A percentile compares a stretch with the other conserved stretches of the same genome.
phyloP scores from a whole-genome alignment of 2,329 filamentous ascomycete species.

The Arthrobotrys entomopaga region DNA sequence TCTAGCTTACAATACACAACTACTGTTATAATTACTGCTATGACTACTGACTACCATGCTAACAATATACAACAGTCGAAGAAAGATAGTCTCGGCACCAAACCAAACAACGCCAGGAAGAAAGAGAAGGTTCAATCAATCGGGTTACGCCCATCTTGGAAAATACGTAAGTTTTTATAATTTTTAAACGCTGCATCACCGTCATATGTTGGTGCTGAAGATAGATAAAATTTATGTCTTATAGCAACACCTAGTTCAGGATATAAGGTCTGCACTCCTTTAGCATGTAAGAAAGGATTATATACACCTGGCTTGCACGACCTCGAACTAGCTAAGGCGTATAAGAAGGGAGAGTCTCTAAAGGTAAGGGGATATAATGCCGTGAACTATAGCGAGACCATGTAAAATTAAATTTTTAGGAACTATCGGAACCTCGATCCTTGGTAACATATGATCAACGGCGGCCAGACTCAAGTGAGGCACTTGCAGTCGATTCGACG shows the following conservation, averaged over 20 bases:
- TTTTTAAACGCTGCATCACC: neutral
- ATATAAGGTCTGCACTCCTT: neutral
- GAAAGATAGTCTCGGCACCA: too few relatives aligned
- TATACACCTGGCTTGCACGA: conserved; percentile 2
- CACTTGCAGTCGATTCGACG: too few relatives aligned
- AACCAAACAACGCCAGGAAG: too few relatives aligned
- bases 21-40: too few relatives aligned
- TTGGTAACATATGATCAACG: too few relatives aligned
- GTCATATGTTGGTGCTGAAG: neutral
- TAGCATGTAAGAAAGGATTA: neutral
- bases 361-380: too few relatives aligned
- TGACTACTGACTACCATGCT: too few relatives aligned
- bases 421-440: too few relatives aligned
- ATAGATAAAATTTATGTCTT: neutral
- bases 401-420: too few relatives aligned
- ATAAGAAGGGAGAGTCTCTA: neutral
- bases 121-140: neutral
- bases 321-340: neutral
- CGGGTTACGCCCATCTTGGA: conserved; percentile 6
- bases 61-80: too few relatives aligned
- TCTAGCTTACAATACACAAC: too few relatives aligned
- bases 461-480: too few relatives aligned
- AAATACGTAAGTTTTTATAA: conserved; percentile 1
- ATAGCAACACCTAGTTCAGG: conserved; percentile 3
- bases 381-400: neutral